These are phyloP conservation scores for Persicaria maculosa DNA, from an alignment of 148 eudicot species.

Conservation along the genomic window DNA sequence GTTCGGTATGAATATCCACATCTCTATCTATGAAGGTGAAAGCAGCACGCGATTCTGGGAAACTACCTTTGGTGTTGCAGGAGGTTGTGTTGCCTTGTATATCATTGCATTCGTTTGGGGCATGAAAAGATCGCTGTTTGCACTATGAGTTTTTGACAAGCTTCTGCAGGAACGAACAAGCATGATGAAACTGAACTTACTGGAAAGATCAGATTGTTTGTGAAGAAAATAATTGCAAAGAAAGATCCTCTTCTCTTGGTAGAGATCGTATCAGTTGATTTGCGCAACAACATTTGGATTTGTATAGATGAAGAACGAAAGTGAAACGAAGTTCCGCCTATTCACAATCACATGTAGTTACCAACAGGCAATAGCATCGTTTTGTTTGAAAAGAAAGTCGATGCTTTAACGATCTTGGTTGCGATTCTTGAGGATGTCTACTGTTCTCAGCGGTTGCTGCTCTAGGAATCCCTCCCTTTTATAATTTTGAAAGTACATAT, in stretches of 20 bases:
- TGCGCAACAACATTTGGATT: background rate
- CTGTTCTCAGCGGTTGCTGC: background rate
- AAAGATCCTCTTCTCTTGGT: background rate
- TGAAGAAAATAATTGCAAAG: too few relatives aligned
- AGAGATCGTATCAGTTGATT: background rate
- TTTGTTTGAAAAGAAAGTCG: background rate
- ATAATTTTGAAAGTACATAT: too few relatives aligned
- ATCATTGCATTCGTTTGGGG: slow-evolving; percentile 38
- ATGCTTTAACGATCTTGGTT: background rate
- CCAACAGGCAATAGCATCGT: background rate
- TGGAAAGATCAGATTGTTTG: too few relatives aligned
- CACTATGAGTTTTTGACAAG: background rate
- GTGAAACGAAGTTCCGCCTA: background rate
- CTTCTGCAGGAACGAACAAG: background rate
- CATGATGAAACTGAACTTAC: background rate
- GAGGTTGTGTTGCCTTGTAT: slow-evolving; percentile 26
- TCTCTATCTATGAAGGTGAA: slow-evolving; percentile 21
- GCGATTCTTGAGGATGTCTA: background rate
- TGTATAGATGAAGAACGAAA: background rate
- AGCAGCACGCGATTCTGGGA: slow-evolving; percentile 28
- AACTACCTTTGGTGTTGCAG: slow-evolving; percentile 25
- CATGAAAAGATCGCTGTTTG: slow-evolving; percentile 23
- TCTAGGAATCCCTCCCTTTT: background rate
- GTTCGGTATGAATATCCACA: slow-evolving; percentile 58
- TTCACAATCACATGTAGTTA: background rate